These are phyloP conservation scores for Botrytis cinerea DNA, from an alignment of 2,329 filamentous ascomycete genomes.

Conservation along the genomic window DNA sequence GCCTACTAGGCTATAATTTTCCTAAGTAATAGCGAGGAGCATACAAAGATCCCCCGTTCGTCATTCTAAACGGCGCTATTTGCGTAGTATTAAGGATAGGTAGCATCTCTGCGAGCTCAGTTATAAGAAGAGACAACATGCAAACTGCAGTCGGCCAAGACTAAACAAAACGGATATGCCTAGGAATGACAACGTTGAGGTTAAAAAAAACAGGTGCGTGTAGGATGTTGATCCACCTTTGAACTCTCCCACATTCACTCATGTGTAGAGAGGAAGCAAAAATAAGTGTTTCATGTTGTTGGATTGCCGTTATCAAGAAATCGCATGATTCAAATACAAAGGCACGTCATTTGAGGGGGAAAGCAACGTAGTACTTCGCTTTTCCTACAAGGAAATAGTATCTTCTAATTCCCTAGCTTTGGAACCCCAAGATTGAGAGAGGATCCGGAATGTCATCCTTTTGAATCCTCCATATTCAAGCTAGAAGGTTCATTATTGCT, in stretches of 20 bases:
- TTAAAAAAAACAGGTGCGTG: background rate
- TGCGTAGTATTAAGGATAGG: background rate
- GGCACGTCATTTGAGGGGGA: background rate
- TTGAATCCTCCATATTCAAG: background rate
- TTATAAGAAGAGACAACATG: background rate
- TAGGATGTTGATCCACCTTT: background rate
- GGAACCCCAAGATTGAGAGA: background rate
- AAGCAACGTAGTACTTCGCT: background rate
- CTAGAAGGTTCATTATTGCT: background rate
- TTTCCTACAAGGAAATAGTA: background rate
- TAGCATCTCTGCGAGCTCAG: background rate
- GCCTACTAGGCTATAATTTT: background rate
- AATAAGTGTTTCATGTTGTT: background rate
- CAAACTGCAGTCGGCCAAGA: background rate
- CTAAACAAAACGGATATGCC: background rate
- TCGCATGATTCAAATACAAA: background rate
- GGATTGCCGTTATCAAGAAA: background rate
- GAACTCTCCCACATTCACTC: background rate
- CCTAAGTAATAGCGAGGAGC: background rate
- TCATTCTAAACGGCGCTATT: background rate
- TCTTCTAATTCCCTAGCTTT: background rate
- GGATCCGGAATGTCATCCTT: background rate
- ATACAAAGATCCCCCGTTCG: background rate
- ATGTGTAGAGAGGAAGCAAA: background rate
- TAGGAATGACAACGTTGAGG: background rate